A percentile compares a stretch with the other conserved stretches of the same genome.
These are phyloP conservation scores for Cystobasidiaceae sp. DNA, from an alignment of 1,284 basidiomycete genomes.

Conservation along the genomic window DNA sequence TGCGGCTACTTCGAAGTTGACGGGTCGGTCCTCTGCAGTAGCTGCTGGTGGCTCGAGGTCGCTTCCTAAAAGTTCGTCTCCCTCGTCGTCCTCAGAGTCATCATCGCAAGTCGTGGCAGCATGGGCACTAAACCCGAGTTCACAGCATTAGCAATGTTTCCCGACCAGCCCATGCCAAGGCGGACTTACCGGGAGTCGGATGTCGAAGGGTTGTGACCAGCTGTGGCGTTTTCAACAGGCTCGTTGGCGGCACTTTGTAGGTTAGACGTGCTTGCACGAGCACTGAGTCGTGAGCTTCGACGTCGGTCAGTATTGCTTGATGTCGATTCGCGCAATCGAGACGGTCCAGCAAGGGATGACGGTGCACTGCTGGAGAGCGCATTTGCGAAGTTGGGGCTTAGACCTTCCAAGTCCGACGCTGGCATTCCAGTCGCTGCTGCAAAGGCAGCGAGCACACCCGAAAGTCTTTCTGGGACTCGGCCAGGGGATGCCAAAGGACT, in stretches of 20 bases:
- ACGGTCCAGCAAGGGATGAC: conserved; percentile 48
- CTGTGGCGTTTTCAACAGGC: conserved; percentile 2
- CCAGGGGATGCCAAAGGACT: neutral
- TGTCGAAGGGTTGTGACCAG: conserved; percentile 1
- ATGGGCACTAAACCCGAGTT: neutral
- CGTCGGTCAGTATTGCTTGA: conserved; percentile 51
- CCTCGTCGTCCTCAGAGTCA: conserved; percentile 57
- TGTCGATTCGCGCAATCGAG: conserved; percentile 38
- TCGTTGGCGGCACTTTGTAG: conserved; percentile 22
- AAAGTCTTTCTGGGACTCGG: conserved; percentile 59
- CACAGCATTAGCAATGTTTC: conserved; percentile 41
- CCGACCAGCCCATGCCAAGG: conserved; percentile 41
- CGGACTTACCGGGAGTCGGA: too few species aligned
- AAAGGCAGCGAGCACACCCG: conserved; percentile 84
- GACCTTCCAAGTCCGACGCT: conserved; percentile 14
- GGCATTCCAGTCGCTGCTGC: conserved; percentile 56
- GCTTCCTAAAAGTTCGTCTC: conserved; percentile 57
- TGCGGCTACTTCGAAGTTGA: conserved; percentile 75
- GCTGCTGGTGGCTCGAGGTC: conserved; percentile 52
- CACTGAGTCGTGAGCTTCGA: conserved; percentile 75
- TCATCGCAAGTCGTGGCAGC: conserved; percentile 32
- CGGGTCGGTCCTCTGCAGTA: conserved; percentile 60
- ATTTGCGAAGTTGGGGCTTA: conserved; percentile 17
- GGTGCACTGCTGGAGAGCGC: conserved; percentile 31
- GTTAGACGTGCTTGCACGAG: conserved; percentile 34